Percentiles rank a stretch among this genome's conserved stretches.
Conservation (phyloP, 139 green algal genomes). For the Trebouxia sp. region DNA sequence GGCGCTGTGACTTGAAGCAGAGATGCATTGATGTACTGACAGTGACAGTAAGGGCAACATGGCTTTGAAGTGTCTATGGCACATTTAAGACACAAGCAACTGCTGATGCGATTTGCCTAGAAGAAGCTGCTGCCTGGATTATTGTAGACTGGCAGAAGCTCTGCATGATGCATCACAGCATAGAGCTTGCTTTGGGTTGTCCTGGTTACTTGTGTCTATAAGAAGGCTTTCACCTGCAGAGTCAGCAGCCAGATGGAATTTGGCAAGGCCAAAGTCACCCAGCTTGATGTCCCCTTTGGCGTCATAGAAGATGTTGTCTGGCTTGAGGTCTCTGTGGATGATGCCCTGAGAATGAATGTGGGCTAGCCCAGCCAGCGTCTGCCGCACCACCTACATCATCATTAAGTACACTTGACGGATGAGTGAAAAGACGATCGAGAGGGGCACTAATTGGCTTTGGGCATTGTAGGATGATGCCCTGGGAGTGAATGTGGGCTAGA, state of each 20-base stretch:
- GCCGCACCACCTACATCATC: conserved; percentile 72
- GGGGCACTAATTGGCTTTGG: neutral
- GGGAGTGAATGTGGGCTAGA: neutral
- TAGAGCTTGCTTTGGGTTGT: too few relatives aligned
- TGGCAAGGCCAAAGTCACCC: conserved; percentile 87
- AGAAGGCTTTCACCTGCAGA: neutral
- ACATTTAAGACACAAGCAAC: too few relatives aligned
- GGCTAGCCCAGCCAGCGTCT: conserved; percentile 76
- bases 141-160: too few relatives aligned
- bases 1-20: too few relatives aligned
- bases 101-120: too few relatives aligned
- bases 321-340: conserved; percentile 86
- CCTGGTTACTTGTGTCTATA: too few relatives aligned
- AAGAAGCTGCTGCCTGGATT: too few relatives aligned
- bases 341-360: conserved; percentile 81
- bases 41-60: too few relatives aligned
- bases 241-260: conserved; percentile 44
- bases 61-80: too few relatives aligned
- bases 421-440: neutral
- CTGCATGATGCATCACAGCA: too few relatives aligned
- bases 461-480: neutral
- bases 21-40: too few relatives aligned
- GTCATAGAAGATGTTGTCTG: conserved; percentile 81
- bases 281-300: conserved; percentile 79
- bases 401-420: neutral